Base-by-base conservation (phyloP, 805 yeast genomes). In the Myxozyma udenii region DNA sequence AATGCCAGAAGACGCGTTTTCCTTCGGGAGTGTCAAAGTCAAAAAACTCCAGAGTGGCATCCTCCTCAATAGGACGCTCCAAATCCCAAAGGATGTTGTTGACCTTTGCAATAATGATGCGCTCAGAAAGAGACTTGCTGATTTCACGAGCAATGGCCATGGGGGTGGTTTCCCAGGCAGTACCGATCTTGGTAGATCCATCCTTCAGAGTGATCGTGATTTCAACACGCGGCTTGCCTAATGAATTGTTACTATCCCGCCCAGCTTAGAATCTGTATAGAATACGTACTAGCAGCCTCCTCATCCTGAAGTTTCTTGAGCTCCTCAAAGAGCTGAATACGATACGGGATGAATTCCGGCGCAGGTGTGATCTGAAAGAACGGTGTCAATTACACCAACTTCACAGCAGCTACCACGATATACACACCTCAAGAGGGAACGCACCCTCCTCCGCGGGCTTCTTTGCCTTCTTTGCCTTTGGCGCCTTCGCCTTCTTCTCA, bases 1-100 rank as follows among this genome's bases (percentile, higher is more conserved):
- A 93, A 71, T 93, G 98, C 98, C 98, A 93, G 74, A 93, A 93
- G 32, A 91, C 98, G 60, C 83, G 81, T 69, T 84, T 87, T 12
- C 58, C 57, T 66, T 90, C 97, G n/a, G 86, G 86, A 55, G 87
- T 77, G 36, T 88, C 95, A 65, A 93, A 93, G 68, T 90, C 97
- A 67, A 88, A 79, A 65, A 89, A 84, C 68, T 88, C 93, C 58
- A 93, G 74, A 46, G 65, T 69, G 23, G 73, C 68, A 53, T 79
- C 75, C 55, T 79, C 85, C 72, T 93, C 98, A 46, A 93, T 75
- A 23, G 97, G 97, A 73, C 98, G 85, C 60, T 84, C 90, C 65
- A 93, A 76, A 74, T 93, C 98, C 98, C 98, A 93, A 63, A 91
- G 76, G 64, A 79, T 76, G 52, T 95, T 96, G 67, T 93, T 78